Evolutionary conservation across 306 rosid species (phyloP).

Genomic region (Cucurbita moschata): DNA sequence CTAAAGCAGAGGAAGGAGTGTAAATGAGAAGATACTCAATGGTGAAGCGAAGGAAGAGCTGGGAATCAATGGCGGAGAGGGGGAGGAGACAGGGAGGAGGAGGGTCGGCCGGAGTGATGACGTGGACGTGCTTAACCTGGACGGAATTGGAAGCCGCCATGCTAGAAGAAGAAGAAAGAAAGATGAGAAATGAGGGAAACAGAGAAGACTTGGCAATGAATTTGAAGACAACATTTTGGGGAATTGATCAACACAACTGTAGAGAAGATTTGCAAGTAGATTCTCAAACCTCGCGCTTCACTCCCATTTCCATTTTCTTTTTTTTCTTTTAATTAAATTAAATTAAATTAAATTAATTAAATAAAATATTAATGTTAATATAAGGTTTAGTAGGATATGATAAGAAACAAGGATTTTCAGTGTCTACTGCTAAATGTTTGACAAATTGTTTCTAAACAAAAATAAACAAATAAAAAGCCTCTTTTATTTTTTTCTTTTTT

Average conservation of each 20-base stretch:
- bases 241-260: background rate
- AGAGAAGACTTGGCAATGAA: background rate
- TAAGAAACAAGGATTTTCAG: background rate
- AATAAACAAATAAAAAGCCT: background rate
- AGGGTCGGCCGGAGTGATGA: constrained; percentile 52
- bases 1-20: constrained; percentile 16
- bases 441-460: background rate
- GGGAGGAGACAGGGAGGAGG: constrained; percentile 37
- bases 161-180: background rate
- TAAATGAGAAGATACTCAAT: constrained; percentile 60
- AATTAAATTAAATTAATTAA: no score
- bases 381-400: background rate
- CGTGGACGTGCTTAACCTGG: constrained; percentile 35
- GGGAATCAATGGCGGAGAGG: constrained; percentile 74
- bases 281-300: constrained; percentile 34
- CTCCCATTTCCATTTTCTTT: background rate
- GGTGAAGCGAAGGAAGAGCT: constrained; percentile 79
- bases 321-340: no score
- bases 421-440: background rate
- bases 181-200: background rate
- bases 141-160: constrained; percentile 50
- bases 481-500: background rate
- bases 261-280: background rate
- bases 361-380: no score
- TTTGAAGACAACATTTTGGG: background rate